phyloP scores from a whole-genome alignment of 306 rosid species.

The Quercus alba region DNA sequence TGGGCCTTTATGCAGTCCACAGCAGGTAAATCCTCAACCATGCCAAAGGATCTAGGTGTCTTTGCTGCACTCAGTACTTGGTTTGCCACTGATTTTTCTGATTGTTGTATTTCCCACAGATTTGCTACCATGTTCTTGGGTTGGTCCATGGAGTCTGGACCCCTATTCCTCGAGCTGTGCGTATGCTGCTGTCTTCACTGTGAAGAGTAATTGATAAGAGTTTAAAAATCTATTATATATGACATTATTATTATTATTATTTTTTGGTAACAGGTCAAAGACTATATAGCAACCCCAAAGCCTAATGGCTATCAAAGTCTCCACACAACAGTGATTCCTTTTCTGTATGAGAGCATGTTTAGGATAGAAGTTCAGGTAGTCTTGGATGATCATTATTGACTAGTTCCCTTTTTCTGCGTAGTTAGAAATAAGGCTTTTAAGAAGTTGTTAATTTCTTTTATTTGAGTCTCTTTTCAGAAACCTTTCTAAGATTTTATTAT shows the following conservation, averaged over 20 bases:
- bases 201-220: slow-evolving; percentile 1
- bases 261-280: slow-evolving; percentile 63
- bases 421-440: slow-evolving; percentile 8
- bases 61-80: slow-evolving; percentile 19
- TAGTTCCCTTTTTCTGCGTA: slow-evolving; percentile 7
- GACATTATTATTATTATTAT: slow-evolving; percentile 7
- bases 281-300: slow-evolving; percentile 95
- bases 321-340: slow-evolving; percentile 91
- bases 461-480: slow-evolving; percentile 9
- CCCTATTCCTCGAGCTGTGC: slow-evolving; percentile 95
- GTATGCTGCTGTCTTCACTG: slow-evolving; percentile 43
- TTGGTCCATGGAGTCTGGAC: slow-evolving; percentile 96
- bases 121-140: slow-evolving; percentile 96
- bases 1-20: slow-evolving; percentile 88
- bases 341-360: slow-evolving; percentile 93
- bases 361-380: slow-evolving; percentile 95
- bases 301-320: slow-evolving; percentile 99
- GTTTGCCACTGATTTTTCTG: slow-evolving; percentile 9
- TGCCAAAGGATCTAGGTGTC: slow-evolving; percentile 9
- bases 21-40: slow-evolving; percentile 56
- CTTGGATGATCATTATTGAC: slow-evolving; percentile 10
- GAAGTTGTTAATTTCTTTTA: slow-evolving; percentile 1
- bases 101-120: slow-evolving; percentile 52
- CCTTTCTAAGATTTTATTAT: background rate
- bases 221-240: slow-evolving; percentile 17